Evolutionary conservation across 2,329 filamentous ascomycete genomes (phyloP).

Genomic region (Arthrocladium fulminans): DNA sequence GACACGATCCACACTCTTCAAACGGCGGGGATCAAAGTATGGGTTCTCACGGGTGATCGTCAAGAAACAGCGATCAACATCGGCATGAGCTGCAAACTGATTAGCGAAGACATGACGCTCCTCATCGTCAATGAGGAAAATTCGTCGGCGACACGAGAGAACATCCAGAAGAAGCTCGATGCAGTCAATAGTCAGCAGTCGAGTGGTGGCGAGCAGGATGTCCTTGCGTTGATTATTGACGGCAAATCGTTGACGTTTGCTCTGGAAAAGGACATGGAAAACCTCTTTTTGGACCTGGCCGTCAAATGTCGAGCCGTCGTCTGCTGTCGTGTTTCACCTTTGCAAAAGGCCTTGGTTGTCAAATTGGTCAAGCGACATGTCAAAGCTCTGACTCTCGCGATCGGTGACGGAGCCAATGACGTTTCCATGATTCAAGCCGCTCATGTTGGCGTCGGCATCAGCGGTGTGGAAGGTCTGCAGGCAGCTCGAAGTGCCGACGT

Average conservation of each 20-base stretch:
- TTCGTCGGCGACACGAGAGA: slow-evolving; percentile 69
- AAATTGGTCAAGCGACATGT: slow-evolving; percentile 95
- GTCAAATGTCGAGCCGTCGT: slow-evolving; percentile 98
- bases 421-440: slow-evolving; percentile 99
- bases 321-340: slow-evolving; percentile 82
- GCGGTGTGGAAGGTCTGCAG: slow-evolving; percentile 91
- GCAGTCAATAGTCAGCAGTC: slow-evolving; percentile 78
- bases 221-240: slow-evolving; percentile 86
- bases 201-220: slow-evolving; percentile 51
- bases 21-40: slow-evolving; percentile 94
- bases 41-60: slow-evolving; percentile 93
- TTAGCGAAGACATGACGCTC: slow-evolving; percentile 97
- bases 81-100: slow-evolving; percentile 97
- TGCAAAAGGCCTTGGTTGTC: slow-evolving; percentile 95
- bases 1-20: slow-evolving; percentile 97
- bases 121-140: slow-evolving; percentile 91
- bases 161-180: slow-evolving; percentile 85
- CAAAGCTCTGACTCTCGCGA: slow-evolving; percentile 83
- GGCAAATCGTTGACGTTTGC: slow-evolving; percentile 92
- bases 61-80: slow-evolving; percentile 99
- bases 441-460: slow-evolving; percentile 95
- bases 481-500: slow-evolving; percentile 93
- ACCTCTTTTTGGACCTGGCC: slow-evolving; percentile 83
- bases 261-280: slow-evolving; percentile 87
- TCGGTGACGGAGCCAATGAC: slow-evolving; percentile 95